These are phyloP conservation scores for Suillus sp. DNA, from an alignment of 768 basidiomycete genomes.

Conservation along the genomic window DNA sequence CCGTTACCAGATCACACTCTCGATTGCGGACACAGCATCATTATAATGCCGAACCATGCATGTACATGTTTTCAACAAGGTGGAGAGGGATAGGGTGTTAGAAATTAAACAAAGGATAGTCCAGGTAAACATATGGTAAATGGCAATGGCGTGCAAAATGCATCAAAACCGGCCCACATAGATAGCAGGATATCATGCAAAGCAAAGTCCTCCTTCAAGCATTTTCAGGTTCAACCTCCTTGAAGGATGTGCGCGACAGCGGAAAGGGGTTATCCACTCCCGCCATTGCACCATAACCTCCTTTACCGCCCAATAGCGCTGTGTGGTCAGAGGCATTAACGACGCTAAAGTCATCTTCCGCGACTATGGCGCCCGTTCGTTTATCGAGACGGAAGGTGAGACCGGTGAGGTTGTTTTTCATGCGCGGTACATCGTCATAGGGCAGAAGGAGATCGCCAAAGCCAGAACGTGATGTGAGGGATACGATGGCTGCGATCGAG, in stretches of 20 bases:
- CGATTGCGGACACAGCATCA: background rate
- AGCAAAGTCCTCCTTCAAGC: background rate
- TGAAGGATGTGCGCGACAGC: conserved; percentile 13
- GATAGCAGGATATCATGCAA: background rate
- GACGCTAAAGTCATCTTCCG: conserved; percentile 44
- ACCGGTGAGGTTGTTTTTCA: conserved; percentile 51
- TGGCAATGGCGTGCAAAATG: background rate
- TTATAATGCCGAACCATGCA: background rate
- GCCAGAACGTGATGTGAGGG: conserved; percentile 61
- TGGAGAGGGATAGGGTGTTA: background rate
- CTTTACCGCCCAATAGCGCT: conserved; percentile 19
- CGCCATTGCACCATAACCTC: conserved; percentile 11
- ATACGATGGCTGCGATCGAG: conserved; percentile 56
- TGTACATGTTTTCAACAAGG: background rate
- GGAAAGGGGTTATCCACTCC: conserved; percentile 12
- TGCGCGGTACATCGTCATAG: conserved; percentile 49
- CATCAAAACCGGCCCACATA: background rate
- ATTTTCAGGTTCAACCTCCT: background rate
- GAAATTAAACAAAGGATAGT: background rate
- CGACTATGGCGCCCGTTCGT: conserved; percentile 63
- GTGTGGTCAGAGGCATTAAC: conserved; percentile 16
- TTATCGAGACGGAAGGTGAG: conserved; percentile 57
- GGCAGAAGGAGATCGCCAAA: conserved; percentile 64
- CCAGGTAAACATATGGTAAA: background rate
- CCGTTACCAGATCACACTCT: background rate